phyloP scores from a whole-genome alignment of 2,329 filamentous ascomycete species.

The Annulohypoxylon truncatum region DNA sequence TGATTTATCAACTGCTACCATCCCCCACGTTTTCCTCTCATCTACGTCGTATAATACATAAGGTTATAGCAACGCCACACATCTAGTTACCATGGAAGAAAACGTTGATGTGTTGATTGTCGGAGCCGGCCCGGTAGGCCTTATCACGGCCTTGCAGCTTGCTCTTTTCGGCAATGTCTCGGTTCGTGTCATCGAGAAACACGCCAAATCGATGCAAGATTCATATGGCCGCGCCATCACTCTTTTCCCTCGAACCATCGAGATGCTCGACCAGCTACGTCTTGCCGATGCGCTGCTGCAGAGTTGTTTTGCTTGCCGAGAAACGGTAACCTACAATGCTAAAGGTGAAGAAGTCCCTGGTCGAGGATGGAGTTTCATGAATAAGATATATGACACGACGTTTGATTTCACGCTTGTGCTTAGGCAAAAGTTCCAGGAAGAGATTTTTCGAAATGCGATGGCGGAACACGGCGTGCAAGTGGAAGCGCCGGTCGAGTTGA shows the following conservation, averaged over 20 bases:
- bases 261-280: slow-evolving; percentile 64
- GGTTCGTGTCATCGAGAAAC: slow-evolving; percentile 61
- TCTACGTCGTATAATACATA: background rate
- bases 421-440: slow-evolving; percentile 66
- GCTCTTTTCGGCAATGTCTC: slow-evolving; percentile 53
- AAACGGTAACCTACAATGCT: slow-evolving; percentile 60
- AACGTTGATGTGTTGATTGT: slow-evolving; percentile 54
- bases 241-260: slow-evolving; percentile 62
- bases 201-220: slow-evolving; percentile 61
- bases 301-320: slow-evolving; percentile 63
- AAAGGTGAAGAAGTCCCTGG: slow-evolving; percentile 57
- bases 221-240: slow-evolving; percentile 66
- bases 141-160: slow-evolving; percentile 58
- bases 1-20: background rate
- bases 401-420: slow-evolving; percentile 66
- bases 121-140: slow-evolving; percentile 60
- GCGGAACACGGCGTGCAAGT: slow-evolving; percentile 51
- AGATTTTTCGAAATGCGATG: slow-evolving; percentile 58
- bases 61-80: background rate
- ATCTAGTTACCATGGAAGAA: slow-evolving; percentile 26
- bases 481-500: slow-evolving; percentile 54
- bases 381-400: slow-evolving; percentile 62
- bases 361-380: slow-evolving; percentile 64
- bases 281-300: slow-evolving; percentile 62
- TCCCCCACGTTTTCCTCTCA: slow-evolving; percentile 7